Evolutionary conservation across 352 stramenopile species (phyloP), one percentile per base, ranked within the genome.

Genomic region (Phytophthora cactorum): DNA sequence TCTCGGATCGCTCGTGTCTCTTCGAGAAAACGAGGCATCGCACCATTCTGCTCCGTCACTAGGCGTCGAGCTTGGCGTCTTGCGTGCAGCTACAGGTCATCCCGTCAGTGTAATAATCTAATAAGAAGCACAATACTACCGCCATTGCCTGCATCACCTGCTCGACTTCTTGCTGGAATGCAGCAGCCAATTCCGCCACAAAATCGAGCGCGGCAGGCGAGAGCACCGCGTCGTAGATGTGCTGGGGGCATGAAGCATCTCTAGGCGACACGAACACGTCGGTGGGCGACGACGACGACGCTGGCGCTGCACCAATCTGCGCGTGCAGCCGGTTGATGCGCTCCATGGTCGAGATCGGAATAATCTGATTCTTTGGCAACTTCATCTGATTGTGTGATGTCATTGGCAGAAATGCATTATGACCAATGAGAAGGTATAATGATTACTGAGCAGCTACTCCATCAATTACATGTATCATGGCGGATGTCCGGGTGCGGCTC

Each of bases 171-270:
- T 43, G 10, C 3, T 92, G 82, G 66, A 98, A 98, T 45, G 82
- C 77, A 54, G 72, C 61, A 15, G 86, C 88, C 38, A 98, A 64
- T 14, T 90, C 80, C 15, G 88, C 82, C 7, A 98, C 79, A 68
- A 98, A 98, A 39, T 80, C 80, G 7, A 98, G 68, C 10, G 93
- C 91, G 25, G 93, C 78, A 32, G 83, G 74, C 3, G 90, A 96
- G 9, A 98, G 71, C 60, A 98, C 93, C 4, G 85, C 62, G 28
- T 82, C 73, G 49, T 88, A 90, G 14, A 81, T 64, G 17, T 79
- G 66, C 12, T 66, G 59, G 1, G 54, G 51, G 11, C 53, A 72
- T 3, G 22, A 41, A 3, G 51, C 53, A 5, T 81, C 66, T 63
- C 60, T 70, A 1, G 51, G 65, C 2, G 79, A 59, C 14, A 82